Conservation (phyloP, 169 alveolate species). For the Neospora caninum region DNA sequence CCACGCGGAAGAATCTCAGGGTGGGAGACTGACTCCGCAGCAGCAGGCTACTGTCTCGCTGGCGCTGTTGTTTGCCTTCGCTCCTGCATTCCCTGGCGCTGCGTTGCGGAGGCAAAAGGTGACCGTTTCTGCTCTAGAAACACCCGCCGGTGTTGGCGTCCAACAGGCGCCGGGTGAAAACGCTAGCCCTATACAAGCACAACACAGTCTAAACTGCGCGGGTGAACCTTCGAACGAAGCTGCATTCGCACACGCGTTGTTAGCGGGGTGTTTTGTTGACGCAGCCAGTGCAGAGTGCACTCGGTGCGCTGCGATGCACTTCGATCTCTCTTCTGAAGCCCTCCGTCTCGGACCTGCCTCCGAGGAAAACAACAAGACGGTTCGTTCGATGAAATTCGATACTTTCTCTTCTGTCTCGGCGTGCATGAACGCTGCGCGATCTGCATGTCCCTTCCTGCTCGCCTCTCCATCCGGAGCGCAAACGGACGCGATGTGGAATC, state of each 20-base stretch:
- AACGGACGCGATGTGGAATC: neutral
- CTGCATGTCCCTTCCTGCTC: neutral
- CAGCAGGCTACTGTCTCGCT: neutral
- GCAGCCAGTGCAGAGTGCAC: neutral
- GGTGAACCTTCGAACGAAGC: no score
- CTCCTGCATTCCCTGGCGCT: neutral
- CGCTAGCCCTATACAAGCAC: no score
- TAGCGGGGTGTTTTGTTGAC: neutral
- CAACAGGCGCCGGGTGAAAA: no score
- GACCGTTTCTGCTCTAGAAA: neutral
- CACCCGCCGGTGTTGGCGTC: neutral
- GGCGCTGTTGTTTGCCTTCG: neutral
- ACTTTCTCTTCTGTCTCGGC: neutral
- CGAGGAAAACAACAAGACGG: no score
- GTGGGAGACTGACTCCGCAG: neutral
- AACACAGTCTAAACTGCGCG: no score
- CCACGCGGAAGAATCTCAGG: neutral
- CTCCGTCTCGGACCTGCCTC: no score
- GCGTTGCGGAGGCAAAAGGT: neutral
- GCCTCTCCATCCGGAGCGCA: neutral
- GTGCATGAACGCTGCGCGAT: neutral
- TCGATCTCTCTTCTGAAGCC: no score
- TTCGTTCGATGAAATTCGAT: no score
- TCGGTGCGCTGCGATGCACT: no score
- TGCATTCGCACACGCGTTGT: neutral